These are phyloP conservation scores for Lachnellula occidentalis DNA, from an alignment of 2,329 filamentous ascomycete species.

Conservation along the genomic window DNA sequence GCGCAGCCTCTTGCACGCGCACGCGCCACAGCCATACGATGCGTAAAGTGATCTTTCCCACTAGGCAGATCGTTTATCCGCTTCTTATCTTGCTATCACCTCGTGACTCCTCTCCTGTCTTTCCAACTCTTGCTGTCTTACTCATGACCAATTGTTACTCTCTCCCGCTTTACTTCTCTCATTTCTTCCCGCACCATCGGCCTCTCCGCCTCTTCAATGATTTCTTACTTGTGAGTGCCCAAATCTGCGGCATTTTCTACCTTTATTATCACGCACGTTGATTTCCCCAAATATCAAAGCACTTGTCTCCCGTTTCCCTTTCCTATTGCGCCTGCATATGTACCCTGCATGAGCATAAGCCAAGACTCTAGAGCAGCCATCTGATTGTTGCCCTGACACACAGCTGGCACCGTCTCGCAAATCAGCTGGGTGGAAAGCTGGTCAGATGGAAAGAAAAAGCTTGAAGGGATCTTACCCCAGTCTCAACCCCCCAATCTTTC, in stretches of 20 bases:
- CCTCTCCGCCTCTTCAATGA: neutral
- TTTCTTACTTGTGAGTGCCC: neutral
- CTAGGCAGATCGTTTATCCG: neutral
- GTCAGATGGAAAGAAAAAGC: constrained; percentile 20
- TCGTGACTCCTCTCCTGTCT: neutral
- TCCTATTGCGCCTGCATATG: constrained; percentile 15
- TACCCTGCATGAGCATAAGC: constrained; percentile 6
- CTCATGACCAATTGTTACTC: no score
- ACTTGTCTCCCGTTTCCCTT: constrained; percentile 18
- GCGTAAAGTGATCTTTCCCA: neutral
- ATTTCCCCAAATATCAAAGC: neutral
- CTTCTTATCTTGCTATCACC: neutral
- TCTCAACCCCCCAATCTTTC: constrained; percentile 10
- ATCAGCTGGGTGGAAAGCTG: constrained; percentile 10
- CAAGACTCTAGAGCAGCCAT: constrained; percentile 12
- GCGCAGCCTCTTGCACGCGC: neutral
- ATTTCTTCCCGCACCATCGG: neutral
- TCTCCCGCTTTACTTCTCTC: neutral
- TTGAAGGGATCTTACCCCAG: constrained; percentile 20
- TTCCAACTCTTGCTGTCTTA: no score
- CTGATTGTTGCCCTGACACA: constrained; percentile 15
- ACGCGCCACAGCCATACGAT: neutral
- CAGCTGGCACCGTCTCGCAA: constrained; percentile 9
- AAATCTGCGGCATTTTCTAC: neutral
- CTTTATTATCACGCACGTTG: neutral